Conservation (phyloP, 495 filamentous ascomycete species). For the Penicillium diatomitis region DNA sequence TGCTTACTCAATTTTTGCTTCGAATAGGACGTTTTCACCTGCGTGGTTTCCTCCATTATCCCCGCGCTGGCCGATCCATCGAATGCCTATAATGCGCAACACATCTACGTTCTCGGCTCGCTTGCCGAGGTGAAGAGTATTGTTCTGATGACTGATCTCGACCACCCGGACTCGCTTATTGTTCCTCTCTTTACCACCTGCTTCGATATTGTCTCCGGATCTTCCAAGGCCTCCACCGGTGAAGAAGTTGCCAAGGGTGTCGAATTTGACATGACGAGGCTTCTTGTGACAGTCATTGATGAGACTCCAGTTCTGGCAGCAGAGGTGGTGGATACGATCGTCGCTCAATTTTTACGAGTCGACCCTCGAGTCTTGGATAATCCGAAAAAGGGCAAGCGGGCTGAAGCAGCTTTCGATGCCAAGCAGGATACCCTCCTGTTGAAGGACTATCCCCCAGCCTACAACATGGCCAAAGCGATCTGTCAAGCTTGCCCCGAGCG, state of each 20-base stretch:
- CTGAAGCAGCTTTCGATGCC: constrained; percentile 49
- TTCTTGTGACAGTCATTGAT: constrained; percentile 78
- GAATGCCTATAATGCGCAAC: constrained; percentile 84
- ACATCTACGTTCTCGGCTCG: constrained; percentile 80
- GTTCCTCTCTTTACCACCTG: constrained; percentile 73
- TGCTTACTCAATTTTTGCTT: background rate
- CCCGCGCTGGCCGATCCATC: constrained; percentile 80
- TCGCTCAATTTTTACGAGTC: constrained; percentile 88
- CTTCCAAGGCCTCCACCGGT: constrained; percentile 59
- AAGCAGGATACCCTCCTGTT: constrained; percentile 71
- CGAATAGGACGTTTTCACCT: constrained; percentile 79
- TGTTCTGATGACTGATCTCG: constrained; percentile 84
- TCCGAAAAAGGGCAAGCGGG: constrained; percentile 49
- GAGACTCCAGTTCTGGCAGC: constrained; percentile 71
- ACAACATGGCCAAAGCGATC: constrained; percentile 91
- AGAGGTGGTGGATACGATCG: constrained; percentile 84
- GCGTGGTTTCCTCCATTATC: constrained; percentile 74
- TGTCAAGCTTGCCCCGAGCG: constrained; percentile 86
- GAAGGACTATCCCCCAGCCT: constrained; percentile 82
- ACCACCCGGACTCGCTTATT: constrained; percentile 64
- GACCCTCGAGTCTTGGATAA: constrained; percentile 50
- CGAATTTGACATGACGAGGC: constrained; percentile 79
- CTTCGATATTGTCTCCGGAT: constrained; percentile 86
- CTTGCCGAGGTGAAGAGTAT: constrained; percentile 91
- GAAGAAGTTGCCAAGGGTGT: constrained; percentile 83